Conservation (phyloP, 805 yeast genomes). For the Barnettozyma siamensis region DNA sequence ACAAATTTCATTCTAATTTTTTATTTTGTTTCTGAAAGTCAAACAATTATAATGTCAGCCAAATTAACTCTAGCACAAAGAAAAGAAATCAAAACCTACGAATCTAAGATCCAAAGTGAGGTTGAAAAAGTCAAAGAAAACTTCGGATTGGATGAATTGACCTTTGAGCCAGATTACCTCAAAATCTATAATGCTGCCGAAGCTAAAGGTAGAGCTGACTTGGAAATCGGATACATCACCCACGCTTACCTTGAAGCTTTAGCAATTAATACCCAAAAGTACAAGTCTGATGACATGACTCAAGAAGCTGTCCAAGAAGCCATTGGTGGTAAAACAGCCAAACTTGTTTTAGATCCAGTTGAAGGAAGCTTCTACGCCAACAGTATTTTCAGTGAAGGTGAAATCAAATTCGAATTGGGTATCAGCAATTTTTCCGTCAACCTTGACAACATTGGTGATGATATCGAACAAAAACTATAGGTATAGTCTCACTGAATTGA, state of each 20-base stretch:
- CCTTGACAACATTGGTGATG: slow-evolving; percentile 1
- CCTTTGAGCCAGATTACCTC: slow-evolving; percentile 1
- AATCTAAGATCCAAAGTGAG: not conserved
- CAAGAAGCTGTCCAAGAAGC: slow-evolving; percentile 1
- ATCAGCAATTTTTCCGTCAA: not conserved
- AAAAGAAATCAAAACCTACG: not conserved
- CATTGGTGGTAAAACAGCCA: slow-evolving; percentile 2
- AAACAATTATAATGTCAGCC: not conserved
- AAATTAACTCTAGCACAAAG: slow-evolving; percentile 1
- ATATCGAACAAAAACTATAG: slow-evolving; percentile 1
- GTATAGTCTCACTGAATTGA: no score
- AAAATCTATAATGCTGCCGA: slow-evolving; percentile 2
- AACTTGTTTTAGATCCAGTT: not conserved
- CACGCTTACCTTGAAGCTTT: not conserved
- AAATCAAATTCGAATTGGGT: slow-evolving; percentile 1
- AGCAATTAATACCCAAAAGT: not conserved
- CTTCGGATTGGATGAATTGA: not conserved
- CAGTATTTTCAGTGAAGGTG: slow-evolving; percentile 1
- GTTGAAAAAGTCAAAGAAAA: not conserved
- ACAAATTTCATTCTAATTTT: no score
- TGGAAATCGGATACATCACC: slow-evolving; percentile 1
- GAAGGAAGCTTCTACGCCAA: slow-evolving; percentile 1
- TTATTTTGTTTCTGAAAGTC: not conserved
- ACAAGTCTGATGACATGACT: slow-evolving; percentile 1
- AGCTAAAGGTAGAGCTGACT: slow-evolving; percentile 1